A percentile compares a stretch with the other conserved stretches of the same genome.
These are phyloP conservation scores for Yamadazyma oceani DNA, from an alignment of 1,139 yeast genomes.

Conservation along the genomic window DNA sequence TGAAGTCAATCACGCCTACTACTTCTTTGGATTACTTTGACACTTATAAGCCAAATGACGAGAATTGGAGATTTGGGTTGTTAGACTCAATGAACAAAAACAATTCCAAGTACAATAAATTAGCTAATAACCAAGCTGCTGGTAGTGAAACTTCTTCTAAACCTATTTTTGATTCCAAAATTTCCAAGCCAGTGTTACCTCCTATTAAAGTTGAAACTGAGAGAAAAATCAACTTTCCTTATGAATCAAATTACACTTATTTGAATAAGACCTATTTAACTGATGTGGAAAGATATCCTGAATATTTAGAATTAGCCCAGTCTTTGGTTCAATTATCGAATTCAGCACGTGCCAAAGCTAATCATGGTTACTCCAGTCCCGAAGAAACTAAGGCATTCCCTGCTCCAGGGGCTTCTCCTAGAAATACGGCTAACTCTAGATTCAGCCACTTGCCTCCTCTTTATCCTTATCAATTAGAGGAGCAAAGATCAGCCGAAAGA, in stretches of 20 bases:
- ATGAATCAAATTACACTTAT: slow-evolving; percentile 55
- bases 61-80: slow-evolving; percentile 47
- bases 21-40: slow-evolving; percentile 49
- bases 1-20: slow-evolving; percentile 41
- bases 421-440: slow-evolving; percentile 1
- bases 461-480: slow-evolving; percentile 16
- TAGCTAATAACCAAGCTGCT: slow-evolving; percentile 1
- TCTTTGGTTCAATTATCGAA: slow-evolving; percentile 40
- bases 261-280: slow-evolving; percentile 44
- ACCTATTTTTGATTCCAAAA: slow-evolving; percentile 44
- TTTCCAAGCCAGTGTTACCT: slow-evolving; percentile 27
- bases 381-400: slow-evolving; percentile 3
- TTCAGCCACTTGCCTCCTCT: slow-evolving; percentile 15
- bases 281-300: slow-evolving; percentile 49
- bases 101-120: slow-evolving; percentile 7
- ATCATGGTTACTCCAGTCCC: background rate
- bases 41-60: slow-evolving; percentile 49
- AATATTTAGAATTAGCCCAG: slow-evolving; percentile 48
- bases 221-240: slow-evolving; percentile 51
- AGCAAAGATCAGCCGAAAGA: slow-evolving; percentile 7
- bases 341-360: too few species aligned
- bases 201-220: slow-evolving; percentile 32
- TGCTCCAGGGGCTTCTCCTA: background rate
- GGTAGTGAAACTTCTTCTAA: slow-evolving; percentile 14
- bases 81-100: slow-evolving; percentile 36